Conservation (phyloP, 192 early-diverging fungal genomes). For the Coemansia asiatica region DNA sequence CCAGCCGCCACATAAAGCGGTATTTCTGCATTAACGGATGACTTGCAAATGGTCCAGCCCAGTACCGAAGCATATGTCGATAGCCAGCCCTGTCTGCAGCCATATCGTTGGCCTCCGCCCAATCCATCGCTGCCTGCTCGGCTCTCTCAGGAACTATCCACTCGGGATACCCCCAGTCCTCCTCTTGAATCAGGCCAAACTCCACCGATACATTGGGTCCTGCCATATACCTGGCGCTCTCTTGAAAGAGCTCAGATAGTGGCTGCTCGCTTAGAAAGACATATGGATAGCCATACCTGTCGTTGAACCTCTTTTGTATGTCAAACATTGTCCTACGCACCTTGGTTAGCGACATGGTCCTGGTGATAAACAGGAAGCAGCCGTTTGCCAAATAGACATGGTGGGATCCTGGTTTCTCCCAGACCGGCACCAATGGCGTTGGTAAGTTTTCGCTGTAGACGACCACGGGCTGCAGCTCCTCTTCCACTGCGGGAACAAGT, state of each 20-base stretch:
- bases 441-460: constrained; percentile 18
- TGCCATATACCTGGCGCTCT: constrained; percentile 15
- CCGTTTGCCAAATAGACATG: constrained; percentile 5
- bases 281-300: constrained; percentile 67
- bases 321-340: constrained; percentile 58
- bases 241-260: constrained; percentile 60
- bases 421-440: not conserved
- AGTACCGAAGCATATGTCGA: constrained; percentile 33
- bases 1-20: constrained; percentile 33
- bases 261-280: constrained; percentile 71
- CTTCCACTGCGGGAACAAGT: not conserved
- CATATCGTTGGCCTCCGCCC: constrained; percentile 13
- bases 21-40: constrained; percentile 20
- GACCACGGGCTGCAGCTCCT: not conserved
- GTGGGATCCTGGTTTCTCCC: not conserved
- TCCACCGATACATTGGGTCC: constrained; percentile 19
- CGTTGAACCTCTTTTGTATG: constrained; percentile 65
- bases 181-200: constrained; percentile 23
- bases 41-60: constrained; percentile 20
- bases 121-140: not conserved
- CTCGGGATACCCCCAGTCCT: constrained; percentile 18
- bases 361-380: constrained; percentile 54
- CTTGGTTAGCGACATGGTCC: constrained; percentile 57
- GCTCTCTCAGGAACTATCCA: constrained; percentile 19
- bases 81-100: constrained; percentile 1